Base-by-base conservation (phyloP, 83 land plant genomes). In the Diphasiastrum complanatum region DNA sequence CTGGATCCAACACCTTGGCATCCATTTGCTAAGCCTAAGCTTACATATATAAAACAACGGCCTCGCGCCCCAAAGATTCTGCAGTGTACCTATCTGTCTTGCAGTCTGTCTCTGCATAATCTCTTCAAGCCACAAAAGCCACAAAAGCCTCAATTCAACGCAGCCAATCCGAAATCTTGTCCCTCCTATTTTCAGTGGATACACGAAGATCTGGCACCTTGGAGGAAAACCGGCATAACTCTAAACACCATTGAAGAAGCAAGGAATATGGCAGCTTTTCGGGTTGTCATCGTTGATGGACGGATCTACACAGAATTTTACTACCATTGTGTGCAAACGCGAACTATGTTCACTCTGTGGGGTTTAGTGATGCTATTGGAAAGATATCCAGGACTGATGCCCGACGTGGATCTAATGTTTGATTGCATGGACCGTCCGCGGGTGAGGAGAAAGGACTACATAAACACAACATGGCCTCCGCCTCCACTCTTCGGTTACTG, bases 1-100 rank as follows among this genome's bases (percentile, higher is more conserved):
- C 49, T 86, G 48, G 49, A 67, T 3, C 82, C 91, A 23, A 83
- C 91, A 2, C 91, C 91, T 12, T 86, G 91, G 91, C 91, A 86
- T 45, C 61, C 23, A 0, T 86, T 86, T 61, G 20, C n/a, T n/a
- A n/a, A 20, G 1, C 52, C 18, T 3, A 49, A 8, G 34, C 47
- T 36, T 28, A 18, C 33, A 23, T 33, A 47, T 32, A 28, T 24
- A 20, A 41, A 38, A 41, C 27, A 19, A 43, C 41, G 30, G 30
- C 22, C 27, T 1, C 19, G 69, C 28, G 69, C 70, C 16, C 48
- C 50, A 32, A 46, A 61, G 25, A 61, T 67, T 25, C 47, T 67
- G 18, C 50, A 67, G 34, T 67, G 70, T 38, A 60, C 47, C 31
- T 72, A 45, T 45, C 28, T 2, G 33, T 20, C 20, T 55, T 27